Evolutionary conservation across 2,329 filamentous ascomycete species (phyloP).

Genomic region (Sclerotinia trifoliorum): DNA sequence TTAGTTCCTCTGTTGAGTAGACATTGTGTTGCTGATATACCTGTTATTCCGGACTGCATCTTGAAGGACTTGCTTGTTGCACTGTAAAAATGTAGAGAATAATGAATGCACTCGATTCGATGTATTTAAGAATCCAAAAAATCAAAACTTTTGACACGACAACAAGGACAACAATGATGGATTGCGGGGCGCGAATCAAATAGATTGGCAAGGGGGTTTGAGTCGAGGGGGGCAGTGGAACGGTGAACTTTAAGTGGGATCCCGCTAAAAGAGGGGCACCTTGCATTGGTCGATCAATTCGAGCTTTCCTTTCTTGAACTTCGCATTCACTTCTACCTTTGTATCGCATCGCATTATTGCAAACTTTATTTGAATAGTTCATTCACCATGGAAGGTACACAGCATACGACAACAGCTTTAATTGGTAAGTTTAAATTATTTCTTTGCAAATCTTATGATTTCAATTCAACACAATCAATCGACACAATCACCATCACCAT

Average conservation of each 20-base stretch:
- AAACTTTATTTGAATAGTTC: slow-evolving; percentile 21
- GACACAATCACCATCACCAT: background rate
- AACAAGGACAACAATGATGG: slow-evolving; percentile 20
- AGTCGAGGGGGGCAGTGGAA: background rate
- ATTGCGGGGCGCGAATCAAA: slow-evolving; percentile 16
- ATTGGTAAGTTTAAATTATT: slow-evolving; percentile 33
- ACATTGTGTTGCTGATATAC: slow-evolving; percentile 43
- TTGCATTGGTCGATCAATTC: slow-evolving; percentile 4
- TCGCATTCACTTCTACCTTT: slow-evolving; percentile 6
- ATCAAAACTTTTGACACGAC: slow-evolving; percentile 16
- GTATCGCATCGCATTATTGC: background rate
- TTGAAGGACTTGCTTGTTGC: slow-evolving; percentile 33
- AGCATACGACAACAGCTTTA: slow-evolving; percentile 34
- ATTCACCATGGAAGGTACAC: slow-evolving; percentile 34
- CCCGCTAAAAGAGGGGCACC: slow-evolving; percentile 14
- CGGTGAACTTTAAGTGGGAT: background rate
- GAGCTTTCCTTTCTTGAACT: slow-evolving; percentile 7
- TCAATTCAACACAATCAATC: background rate
- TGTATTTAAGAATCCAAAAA: background rate
- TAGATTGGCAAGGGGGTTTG: background rate
- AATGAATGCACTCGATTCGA: background rate
- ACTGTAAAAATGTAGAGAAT: background rate
- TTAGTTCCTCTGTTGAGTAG: slow-evolving; percentile 18
- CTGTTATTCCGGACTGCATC: slow-evolving; percentile 80
- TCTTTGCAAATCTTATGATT: slow-evolving; percentile 3